Conservation (phyloP, 495 filamentous ascomycete species). For the Antarctomyces pellizariae region DNA sequence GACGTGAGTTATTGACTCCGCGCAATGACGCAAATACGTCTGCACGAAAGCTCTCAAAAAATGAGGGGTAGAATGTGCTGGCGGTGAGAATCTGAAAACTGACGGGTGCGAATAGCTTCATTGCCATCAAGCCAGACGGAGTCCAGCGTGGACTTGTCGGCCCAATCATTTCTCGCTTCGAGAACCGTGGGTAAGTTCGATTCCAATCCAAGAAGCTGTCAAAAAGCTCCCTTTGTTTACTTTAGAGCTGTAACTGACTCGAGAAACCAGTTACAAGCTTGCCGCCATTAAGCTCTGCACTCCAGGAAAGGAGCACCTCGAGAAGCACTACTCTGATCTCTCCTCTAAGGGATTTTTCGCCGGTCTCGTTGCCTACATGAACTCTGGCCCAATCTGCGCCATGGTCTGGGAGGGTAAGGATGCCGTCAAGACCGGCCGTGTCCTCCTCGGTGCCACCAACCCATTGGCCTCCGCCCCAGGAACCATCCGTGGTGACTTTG, state of each 20-base stretch:
- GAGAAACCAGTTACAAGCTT: constrained; percentile 69
- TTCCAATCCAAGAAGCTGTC: too few relatives aligned
- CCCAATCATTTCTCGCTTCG: constrained; percentile 91
- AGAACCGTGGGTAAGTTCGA: constrained; percentile 59
- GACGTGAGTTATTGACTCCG: constrained; percentile 43
- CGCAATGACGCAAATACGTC: constrained; percentile 2
- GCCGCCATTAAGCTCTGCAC: constrained; percentile 83
- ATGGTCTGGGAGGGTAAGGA: constrained; percentile 99
- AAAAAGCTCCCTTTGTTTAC: too few relatives aligned
- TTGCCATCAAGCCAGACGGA: constrained; percentile 97
- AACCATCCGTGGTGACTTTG: constrained; percentile 80
- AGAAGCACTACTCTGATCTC: constrained; percentile 93
- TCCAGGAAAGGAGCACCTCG: constrained; percentile 77
- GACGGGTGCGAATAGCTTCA: constrained; percentile 48
- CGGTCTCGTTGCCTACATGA: constrained; percentile 86
- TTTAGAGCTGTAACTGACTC: too few relatives aligned
- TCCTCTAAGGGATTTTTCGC: constrained; percentile 87
- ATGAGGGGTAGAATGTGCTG: constrained; percentile 5
- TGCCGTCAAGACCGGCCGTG: constrained; percentile 91
- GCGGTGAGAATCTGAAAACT: constrained; percentile 24
- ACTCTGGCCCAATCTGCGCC: constrained; percentile 84
- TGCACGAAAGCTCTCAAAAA: too few relatives aligned
- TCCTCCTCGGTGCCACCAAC: constrained; percentile 94
- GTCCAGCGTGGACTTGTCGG: constrained; percentile 98
- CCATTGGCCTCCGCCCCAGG: constrained; percentile 78